Base-by-base conservation (phyloP, 1,284 basidiomycete genomes). In the Sporisorium iseilematis-ciliati region DNA sequence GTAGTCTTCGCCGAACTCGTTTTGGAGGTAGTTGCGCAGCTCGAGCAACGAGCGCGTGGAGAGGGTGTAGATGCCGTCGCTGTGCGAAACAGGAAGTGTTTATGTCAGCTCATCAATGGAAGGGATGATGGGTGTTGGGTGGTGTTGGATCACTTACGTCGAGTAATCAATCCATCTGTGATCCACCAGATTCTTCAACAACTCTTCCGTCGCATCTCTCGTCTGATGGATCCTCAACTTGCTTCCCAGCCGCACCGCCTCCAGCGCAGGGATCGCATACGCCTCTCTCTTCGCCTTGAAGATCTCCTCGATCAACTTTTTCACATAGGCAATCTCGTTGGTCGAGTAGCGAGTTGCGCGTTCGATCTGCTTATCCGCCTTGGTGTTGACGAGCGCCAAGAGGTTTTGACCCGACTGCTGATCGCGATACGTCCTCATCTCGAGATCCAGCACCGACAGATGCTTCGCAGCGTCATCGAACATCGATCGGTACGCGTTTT, bases 161-260 rank as follows among this genome's bases (percentile, higher is more conserved):
- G 91, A 92, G 85, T 90, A 91, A 40, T 89, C 72, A 2, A 94
- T 85, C 93, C 93, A 93, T 25, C 91, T 91, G 75, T 90, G 91
- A 23, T 91, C 90, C 1, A 94, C 92, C 79, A 95, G 92, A 75
- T 91, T 93, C 29, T 88, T 87, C 20, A 95, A 85, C 11, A 93
- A 88, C 43, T 88, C 85, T 85, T 95, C 92, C 0, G 90, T 91
- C 68, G 91, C 91, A 5, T 90, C 87, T 84, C 93, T 92, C 52
- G 90, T 90, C 88, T 94, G 91, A 65, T 87, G 90, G 0, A 89
- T 70, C 49, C 92, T 86, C 35, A 87, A 81, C 86, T 93, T 92
- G 55, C 91, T 89, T 1, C 64, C 72, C 26, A 72, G 41, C n/a
- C 67, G 21, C 2, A 74, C 57, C 16, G 93, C 93, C 4, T 90